Base-by-base conservation (phyloP, 1,284 basidiomycete species). In the Irpex lacteus region DNA sequence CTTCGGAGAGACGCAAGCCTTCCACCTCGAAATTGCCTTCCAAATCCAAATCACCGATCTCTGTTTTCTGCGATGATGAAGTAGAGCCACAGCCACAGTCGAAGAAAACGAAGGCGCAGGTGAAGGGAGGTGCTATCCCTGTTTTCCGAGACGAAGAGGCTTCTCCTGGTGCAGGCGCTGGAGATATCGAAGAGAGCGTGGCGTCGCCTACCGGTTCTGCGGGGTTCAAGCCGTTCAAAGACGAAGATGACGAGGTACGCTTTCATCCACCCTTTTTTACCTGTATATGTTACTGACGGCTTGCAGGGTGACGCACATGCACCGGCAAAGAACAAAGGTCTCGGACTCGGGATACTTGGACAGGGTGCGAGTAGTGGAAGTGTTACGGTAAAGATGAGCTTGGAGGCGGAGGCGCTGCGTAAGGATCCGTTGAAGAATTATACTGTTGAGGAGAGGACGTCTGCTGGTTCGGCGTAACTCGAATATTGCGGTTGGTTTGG, bases 401-500 rank as follows among this genome's bases (percentile, higher is more conserved):
- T 85, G 0, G 89, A 92, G 73, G 88, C 88, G 13, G 90, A 92
- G 72, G 90, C 89, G 1, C 73, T 92, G 65, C 80, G 89, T 64
- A 90, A 85, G 70, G 88, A 92, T 73, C 91, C 91, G 1, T 76
- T 92, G 73, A 92, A 91, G 80, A 92, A 92, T 70, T 90, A 92
- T 63, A 63, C 61, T 18, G 70, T 65, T 7, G 72, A 71, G 13
- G 73, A 74, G 61, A 73, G 64, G 49, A 65, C 67, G 11, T 47
- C 40, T 18, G 44, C 57, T 32, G 67, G 66, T 11, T 36, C 67
- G 32, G 69, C 65, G 47, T 62, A 26, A 52, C 21, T 36, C 7
- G 9, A 32, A 56, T 4, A 5, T 62, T 19, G 9, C 5, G 36
- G 11, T 18, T 32, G 36, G 21, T n/a, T 32, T 44, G 19, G 8